Base-by-base conservation (phyloP, 2,329 filamentous ascomycete species). In the Claviceps purpurea region DNA sequence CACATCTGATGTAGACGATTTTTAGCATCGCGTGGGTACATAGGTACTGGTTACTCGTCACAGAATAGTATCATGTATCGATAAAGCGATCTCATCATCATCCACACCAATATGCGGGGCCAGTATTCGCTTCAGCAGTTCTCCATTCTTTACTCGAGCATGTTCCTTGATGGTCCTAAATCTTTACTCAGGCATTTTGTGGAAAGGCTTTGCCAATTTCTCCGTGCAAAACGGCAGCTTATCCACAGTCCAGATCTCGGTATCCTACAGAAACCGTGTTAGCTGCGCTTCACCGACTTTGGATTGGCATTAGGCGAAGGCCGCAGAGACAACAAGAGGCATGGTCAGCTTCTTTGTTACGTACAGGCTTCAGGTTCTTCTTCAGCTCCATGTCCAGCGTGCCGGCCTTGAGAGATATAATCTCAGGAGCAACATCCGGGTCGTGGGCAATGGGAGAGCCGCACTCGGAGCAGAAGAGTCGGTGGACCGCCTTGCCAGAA, bases 171-270 rank as follows among this genome's bases (percentile, higher is more conserved):
- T 4, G 30, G 30, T 11, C 30, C 10, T 11, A 11, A n/a, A 5
- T 5, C 4, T 42, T 65, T 75, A 80, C 64, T 78, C 63, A 13
- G 80, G 81, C 81, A 85, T 84, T 65, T 81, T 69, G 61, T 75
- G 65, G 64, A 84, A 84, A 3, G 79, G 72, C 65, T 84, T 77
- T 49, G 71, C 78, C 56, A 85, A 71, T 58, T 76, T 68, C 72
- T 85, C 82, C 71, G 79, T 73, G 71, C 81, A 82, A 71, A 85
- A 85, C 16, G 82, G 81, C 57, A 85, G 74, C 75, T 85, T 85
- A 70, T 77, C 66, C 56, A 72, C 76, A 49, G 80, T 82, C 81
- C 82, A 85, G 69, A 85, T 85, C 70, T 85, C 82, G 58, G 79
- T 82, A 59, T 81, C 75, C 75, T 79, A 26, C 3, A n/a, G 20